A percentile compares a stretch with the other conserved stretches of the same genome.
These are phyloP conservation scores for Schrenkiella parvula DNA, from an alignment of 345 rosid genomes.

Conservation along the genomic window DNA sequence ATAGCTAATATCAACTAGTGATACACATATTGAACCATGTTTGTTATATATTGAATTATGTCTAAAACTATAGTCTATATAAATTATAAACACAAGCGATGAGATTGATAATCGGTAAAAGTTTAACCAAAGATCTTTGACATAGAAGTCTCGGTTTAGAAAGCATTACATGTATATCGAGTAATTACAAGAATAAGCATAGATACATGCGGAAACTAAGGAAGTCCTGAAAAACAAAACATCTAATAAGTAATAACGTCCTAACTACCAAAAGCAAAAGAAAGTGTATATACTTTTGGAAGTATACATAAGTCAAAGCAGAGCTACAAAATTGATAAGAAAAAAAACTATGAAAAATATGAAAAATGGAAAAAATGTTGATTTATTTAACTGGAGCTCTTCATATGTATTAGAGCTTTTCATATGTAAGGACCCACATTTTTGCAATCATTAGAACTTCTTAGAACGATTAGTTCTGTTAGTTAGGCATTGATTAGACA, in stretches of 20 bases:
- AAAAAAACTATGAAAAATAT: too few species aligned
- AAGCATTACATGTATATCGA: background rate
- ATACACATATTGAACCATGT: too few species aligned
- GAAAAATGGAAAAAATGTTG: background rate
- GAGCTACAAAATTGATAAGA: background rate
- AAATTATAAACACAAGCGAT: background rate
- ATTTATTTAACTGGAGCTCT: too few species aligned
- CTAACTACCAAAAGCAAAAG: background rate
- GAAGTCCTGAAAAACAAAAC: background rate
- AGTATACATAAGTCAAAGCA: constrained; percentile 15
- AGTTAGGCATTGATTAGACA: background rate
- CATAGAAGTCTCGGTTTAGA: background rate
- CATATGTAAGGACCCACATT: background rate
- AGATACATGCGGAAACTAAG: background rate
- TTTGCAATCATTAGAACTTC: background rate
- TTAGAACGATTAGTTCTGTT: background rate
- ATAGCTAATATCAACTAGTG: too few species aligned
- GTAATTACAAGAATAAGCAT: background rate
- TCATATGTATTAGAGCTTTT: too few species aligned
- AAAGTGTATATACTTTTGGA: constrained; percentile 6
- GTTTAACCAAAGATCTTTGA: background rate
- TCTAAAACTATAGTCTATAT: too few species aligned
- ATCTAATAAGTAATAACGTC: constrained; percentile 1
- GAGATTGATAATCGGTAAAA: too few species aligned
- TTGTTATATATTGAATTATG: too few species aligned